Evolutionary conservation across 225 moss, liverwort and hornwort genomes (phyloP).

Genomic region (Physcomitrellopsis africana): DNA sequence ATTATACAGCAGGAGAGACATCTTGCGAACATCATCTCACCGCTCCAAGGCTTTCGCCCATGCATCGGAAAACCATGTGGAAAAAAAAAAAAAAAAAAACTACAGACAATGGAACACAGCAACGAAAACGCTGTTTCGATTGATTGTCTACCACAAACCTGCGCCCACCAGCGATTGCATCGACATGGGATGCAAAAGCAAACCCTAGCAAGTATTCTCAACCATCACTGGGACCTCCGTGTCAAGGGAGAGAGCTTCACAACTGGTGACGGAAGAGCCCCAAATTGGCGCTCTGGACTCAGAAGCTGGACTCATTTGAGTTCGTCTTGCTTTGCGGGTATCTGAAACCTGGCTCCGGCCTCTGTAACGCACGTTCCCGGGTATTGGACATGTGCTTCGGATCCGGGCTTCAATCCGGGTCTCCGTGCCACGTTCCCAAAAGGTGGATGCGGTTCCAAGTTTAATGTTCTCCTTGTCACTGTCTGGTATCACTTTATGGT

Average conservation of each 20-base stretch:
- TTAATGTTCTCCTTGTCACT: too few species aligned
- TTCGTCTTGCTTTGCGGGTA: too few species aligned
- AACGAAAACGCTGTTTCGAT: background rate
- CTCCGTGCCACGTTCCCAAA: too few species aligned
- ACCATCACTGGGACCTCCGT: slow-evolving; percentile 26
- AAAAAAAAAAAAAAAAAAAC: background rate
- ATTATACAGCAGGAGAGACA: background rate
- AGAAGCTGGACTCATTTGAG: too few species aligned
- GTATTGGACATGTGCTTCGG: too few species aligned
- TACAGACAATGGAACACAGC: background rate
- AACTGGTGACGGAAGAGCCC: slow-evolving; percentile 40
- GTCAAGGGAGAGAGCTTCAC: slow-evolving; percentile 20
- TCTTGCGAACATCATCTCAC: background rate
- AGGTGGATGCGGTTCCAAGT: too few species aligned
- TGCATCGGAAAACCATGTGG: background rate
- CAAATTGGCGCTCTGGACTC: slow-evolving; percentile 23
- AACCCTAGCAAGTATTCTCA: slow-evolving; percentile 38
- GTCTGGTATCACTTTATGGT: too few species aligned
- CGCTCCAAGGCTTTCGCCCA: background rate
- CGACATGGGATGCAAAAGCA: background rate
- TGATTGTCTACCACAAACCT: background rate
- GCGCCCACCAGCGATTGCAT: background rate
- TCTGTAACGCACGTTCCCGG: too few species aligned
- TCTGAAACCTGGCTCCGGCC: too few species aligned
- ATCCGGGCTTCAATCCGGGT: too few species aligned